Percentiles rank a stretch among this genome's conserved stretches.
phyloP scores from a whole-genome alignment of 768 basidiomycete genomes.

The Suillus luteus region DNA sequence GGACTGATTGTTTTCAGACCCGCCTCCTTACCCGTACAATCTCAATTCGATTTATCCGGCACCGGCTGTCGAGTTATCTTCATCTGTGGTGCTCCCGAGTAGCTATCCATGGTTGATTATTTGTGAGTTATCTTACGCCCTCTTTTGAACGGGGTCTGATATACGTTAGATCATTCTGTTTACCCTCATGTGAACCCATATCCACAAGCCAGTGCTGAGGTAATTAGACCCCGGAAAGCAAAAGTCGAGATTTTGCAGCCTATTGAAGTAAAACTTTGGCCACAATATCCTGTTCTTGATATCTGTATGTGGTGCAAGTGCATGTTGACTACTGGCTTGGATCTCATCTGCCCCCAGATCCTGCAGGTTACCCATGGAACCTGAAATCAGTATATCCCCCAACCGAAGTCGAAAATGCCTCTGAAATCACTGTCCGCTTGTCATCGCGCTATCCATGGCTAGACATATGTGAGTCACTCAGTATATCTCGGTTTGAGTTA shows the following conservation, averaged over 20 bases:
- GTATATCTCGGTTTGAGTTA: background rate
- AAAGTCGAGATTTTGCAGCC: slow-evolving; percentile 1
- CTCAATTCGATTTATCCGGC: slow-evolving; percentile 39
- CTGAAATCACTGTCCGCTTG: slow-evolving; percentile 2
- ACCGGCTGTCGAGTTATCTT: slow-evolving; percentile 4
- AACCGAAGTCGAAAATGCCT: slow-evolving; percentile 9
- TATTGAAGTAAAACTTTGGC: slow-evolving; percentile 18
- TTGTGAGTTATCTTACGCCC: slow-evolving; percentile 30
- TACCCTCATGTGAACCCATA: slow-evolving; percentile 26
- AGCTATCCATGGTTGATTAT: slow-evolving; percentile 40
- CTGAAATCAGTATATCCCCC: slow-evolving; percentile 28
- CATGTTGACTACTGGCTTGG: background rate
- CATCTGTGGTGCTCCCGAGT: slow-evolving; percentile 17
- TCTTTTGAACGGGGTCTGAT: slow-evolving; percentile 11
- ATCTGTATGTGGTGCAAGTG: slow-evolving; percentile 34
- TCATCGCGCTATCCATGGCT: slow-evolving; percentile 26
- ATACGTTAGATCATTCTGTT: slow-evolving; percentile 23
- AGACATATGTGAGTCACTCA: slow-evolving; percentile 26
- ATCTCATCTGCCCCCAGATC: slow-evolving; percentile 15
- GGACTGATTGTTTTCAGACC: slow-evolving; percentile 30
- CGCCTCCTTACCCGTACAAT: slow-evolving; percentile 43
- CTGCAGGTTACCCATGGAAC: slow-evolving; percentile 31
- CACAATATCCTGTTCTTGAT: slow-evolving; percentile 30
- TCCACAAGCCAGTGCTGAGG: slow-evolving; percentile 14
- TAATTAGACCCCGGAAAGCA: slow-evolving; percentile 8